A percentile compares a stretch with the other conserved stretches of the same genome.
These are phyloP conservation scores for Saussurea involucrata DNA, from an alignment of 129 eudicot genomes.

Conservation along the genomic window DNA sequence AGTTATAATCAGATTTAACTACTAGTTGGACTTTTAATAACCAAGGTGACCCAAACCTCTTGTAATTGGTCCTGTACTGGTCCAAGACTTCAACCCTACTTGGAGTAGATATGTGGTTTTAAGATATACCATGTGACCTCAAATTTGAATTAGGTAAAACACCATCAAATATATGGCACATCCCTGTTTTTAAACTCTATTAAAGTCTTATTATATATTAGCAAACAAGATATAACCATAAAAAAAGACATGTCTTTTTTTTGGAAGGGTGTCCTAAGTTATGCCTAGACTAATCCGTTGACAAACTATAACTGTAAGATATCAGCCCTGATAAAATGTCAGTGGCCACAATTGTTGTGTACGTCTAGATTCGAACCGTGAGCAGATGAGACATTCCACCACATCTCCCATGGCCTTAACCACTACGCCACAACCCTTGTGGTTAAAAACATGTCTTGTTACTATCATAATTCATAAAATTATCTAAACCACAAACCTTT, in stretches of 20 bases:
- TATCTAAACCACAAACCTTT: background rate
- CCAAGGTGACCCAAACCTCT: background rate
- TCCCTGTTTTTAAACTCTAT: background rate
- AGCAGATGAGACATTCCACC: too few species aligned
- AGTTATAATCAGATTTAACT: background rate
- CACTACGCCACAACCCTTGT: too few species aligned
- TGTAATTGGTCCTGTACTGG: background rate
- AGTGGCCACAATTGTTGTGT: too few species aligned
- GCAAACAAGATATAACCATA: background rate
- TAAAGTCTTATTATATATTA: background rate
- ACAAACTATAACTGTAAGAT: too few species aligned
- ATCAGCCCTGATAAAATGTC: too few species aligned
- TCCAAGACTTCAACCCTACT: background rate
- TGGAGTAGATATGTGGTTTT: background rate
- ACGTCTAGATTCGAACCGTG: too few species aligned
- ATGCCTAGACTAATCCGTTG: too few species aligned
- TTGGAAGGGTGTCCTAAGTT: too few species aligned
- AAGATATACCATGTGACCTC: background rate
- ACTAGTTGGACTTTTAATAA: background rate
- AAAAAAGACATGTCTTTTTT: too few species aligned
- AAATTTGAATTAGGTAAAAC: background rate
- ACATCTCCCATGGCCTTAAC: too few species aligned
- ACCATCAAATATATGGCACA: background rate
- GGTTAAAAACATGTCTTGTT: background rate
- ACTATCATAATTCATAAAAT: background rate